Percentiles rank a stretch among this genome's conserved stretches.
These are phyloP conservation scores for Termitomyces sp. DNA, from an alignment of 768 basidiomycete genomes.

Conservation along the genomic window DNA sequence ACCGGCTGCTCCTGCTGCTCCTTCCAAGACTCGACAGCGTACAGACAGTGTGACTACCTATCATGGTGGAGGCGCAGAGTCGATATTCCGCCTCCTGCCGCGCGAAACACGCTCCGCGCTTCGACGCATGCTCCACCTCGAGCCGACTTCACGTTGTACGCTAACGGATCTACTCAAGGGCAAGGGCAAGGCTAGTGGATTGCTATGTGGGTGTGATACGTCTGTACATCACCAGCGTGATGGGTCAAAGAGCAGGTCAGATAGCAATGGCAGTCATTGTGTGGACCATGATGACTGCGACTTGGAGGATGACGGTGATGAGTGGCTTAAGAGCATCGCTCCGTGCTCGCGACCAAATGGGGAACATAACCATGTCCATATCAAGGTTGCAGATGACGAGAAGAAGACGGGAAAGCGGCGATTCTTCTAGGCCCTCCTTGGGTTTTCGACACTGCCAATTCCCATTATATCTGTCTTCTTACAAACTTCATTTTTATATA, in stretches of 20 bases:
- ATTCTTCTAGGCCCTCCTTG: slow-evolving; percentile 52
- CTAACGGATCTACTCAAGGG: slow-evolving; percentile 88
- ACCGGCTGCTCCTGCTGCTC: neutral
- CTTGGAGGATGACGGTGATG: slow-evolving; percentile 74
- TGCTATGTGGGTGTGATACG: slow-evolving; percentile 75
- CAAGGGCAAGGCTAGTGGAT: slow-evolving; percentile 61
- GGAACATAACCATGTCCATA: slow-evolving; percentile 56
- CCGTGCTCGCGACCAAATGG: slow-evolving; percentile 54
- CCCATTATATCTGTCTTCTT: slow-evolving; percentile 1
- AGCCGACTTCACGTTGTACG: slow-evolving; percentile 85
- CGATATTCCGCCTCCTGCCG: slow-evolving; percentile 93
- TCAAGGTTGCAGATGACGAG: slow-evolving; percentile 70
- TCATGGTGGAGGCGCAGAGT: slow-evolving; percentile 77
- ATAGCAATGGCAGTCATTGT: slow-evolving; percentile 33
- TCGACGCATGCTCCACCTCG: slow-evolving; percentile 90
- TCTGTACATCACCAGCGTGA: slow-evolving; percentile 5
- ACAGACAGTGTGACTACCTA: slow-evolving; percentile 58
- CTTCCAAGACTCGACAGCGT: slow-evolving; percentile 24
- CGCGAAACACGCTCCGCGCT: slow-evolving; percentile 88
- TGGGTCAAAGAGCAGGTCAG: slow-evolving; percentile 12
- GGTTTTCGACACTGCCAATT: neutral
- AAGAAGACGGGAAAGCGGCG: slow-evolving; percentile 67
- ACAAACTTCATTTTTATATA: slow-evolving; percentile 7
- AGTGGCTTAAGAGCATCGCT: slow-evolving; percentile 77
- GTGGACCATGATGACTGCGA: slow-evolving; percentile 63